These are phyloP conservation scores for Hanseniaspora lachancei DNA, from an alignment of 805 yeast genomes.

Conservation along the genomic window DNA sequence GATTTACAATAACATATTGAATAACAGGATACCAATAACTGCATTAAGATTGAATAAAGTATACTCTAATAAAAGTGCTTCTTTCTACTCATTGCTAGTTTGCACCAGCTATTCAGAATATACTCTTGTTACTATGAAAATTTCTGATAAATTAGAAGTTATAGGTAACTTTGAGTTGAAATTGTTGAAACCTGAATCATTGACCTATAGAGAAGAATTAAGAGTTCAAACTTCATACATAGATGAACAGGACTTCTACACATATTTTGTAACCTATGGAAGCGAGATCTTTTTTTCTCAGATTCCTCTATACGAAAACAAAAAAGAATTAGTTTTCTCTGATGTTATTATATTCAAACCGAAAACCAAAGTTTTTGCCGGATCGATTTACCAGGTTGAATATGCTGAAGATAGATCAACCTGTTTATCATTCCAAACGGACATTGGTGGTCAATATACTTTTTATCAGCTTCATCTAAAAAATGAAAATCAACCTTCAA, in stretches of 20 bases:
- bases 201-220: neutral
- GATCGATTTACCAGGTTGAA: neutral
- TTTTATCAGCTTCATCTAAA: constrained; percentile 10
- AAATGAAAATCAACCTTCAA: neutral
- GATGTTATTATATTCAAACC: neutral
- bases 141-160: neutral
- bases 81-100: neutral
- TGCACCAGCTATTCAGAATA: neutral
- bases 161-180: neutral
- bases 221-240: neutral
- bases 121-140: neutral
- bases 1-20: neutral
- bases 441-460: neutral
- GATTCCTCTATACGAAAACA: neutral
- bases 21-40: neutral
- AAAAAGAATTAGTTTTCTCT: neutral
- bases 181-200: neutral
- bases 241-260: neutral
- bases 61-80: neutral
- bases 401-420: neutral
- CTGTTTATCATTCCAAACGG: constrained; percentile 8
- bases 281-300: neutral
- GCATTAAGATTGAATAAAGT: neutral
- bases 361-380: neutral
- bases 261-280: neutral